Evolutionary conservation across 306 rosid genomes (phyloP).

Genomic region (Cucurbita argyrosperma): DNA sequence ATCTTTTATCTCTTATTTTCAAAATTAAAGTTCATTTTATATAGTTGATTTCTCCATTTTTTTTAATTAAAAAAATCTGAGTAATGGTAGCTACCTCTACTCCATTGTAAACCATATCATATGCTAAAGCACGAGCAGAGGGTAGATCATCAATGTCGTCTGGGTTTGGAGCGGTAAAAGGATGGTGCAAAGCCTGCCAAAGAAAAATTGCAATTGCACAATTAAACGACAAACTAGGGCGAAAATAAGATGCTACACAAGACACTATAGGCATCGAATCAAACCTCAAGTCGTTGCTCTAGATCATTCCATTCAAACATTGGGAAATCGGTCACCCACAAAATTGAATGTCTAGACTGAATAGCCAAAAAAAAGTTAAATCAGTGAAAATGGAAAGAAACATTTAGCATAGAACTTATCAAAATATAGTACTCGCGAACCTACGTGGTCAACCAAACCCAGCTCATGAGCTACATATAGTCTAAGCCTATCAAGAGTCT

Average conservation of each 20-base stretch:
- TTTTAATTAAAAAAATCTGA: background rate
- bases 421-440: slow-evolving; percentile 6
- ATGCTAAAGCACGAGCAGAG: slow-evolving; percentile 90
- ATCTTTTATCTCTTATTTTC: background rate
- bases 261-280: slow-evolving; percentile 9
- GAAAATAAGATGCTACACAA: background rate
- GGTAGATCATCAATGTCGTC: slow-evolving; percentile 77
- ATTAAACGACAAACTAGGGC: background rate
- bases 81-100: slow-evolving; percentile 53
- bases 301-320: slow-evolving; percentile 96
- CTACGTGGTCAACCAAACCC: slow-evolving; percentile 64
- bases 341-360: slow-evolving; percentile 71
- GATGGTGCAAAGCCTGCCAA: slow-evolving; percentile 85
- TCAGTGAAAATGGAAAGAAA: slow-evolving; percentile 2
- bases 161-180: slow-evolving; percentile 96
- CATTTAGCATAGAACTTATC: background rate
- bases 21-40: background rate
- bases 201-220: background rate
- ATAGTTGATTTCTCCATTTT: background rate
- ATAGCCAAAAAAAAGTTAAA: slow-evolving; percentile 10
- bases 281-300: slow-evolving; percentile 88
- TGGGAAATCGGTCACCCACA: slow-evolving; percentile 94
- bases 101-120: slow-evolving; percentile 96
- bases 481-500: slow-evolving; percentile 72
- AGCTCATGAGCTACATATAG: slow-evolving; percentile 54